A percentile compares a stretch with the other conserved stretches of the same genome.
These are phyloP conservation scores for Chaetomium cochliodes DNA, from an alignment of 495 filamentous ascomycete genomes.

Conservation along the genomic window DNA sequence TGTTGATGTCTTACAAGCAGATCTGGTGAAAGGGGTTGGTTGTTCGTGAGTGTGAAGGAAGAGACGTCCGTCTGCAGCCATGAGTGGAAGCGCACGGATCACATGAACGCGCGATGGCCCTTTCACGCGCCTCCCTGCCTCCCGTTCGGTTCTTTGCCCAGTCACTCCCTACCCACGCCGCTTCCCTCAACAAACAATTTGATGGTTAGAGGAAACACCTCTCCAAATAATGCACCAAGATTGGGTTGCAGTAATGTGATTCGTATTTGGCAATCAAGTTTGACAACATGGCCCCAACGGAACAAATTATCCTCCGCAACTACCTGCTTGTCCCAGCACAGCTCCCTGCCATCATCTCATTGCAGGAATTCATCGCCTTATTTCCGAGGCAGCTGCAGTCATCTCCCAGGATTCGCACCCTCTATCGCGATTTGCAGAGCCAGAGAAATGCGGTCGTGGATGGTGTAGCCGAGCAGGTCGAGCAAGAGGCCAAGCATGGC, in stretches of 20 bases:
- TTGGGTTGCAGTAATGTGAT: neutral
- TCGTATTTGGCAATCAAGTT: neutral
- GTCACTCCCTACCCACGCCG: neutral
- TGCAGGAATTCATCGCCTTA: slow-evolving; percentile 70
- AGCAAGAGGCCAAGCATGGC: slow-evolving; percentile 61
- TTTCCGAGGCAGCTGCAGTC: slow-evolving; percentile 69
- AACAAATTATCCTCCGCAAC: slow-evolving; percentile 67
- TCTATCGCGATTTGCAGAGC: slow-evolving; percentile 79
- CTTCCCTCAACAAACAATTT: neutral
- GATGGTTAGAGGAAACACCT: neutral
- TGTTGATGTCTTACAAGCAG: neutral
- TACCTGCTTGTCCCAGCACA: slow-evolving; percentile 76
- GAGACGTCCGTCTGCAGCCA: neutral
- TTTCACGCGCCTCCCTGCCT: neutral
- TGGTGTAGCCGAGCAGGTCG: slow-evolving; percentile 65
- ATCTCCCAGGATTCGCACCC: slow-evolving; percentile 66
- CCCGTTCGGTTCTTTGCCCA: too few relatives aligned
- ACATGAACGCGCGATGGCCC: slow-evolving; percentile 32
- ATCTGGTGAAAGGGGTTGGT: neutral
- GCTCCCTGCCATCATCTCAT: slow-evolving; percentile 67
- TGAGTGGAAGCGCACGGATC: slow-evolving; percentile 23
- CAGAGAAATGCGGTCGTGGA: slow-evolving; percentile 68
- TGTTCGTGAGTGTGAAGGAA: neutral
- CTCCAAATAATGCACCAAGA: neutral
- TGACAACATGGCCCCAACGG: slow-evolving; percentile 65